Percentiles rank a stretch among this genome's conserved stretches.
Evolutionary conservation across 371 early-diverging fungal genomes (phyloP).

Genomic region (Funneliformis caledonium): DNA sequence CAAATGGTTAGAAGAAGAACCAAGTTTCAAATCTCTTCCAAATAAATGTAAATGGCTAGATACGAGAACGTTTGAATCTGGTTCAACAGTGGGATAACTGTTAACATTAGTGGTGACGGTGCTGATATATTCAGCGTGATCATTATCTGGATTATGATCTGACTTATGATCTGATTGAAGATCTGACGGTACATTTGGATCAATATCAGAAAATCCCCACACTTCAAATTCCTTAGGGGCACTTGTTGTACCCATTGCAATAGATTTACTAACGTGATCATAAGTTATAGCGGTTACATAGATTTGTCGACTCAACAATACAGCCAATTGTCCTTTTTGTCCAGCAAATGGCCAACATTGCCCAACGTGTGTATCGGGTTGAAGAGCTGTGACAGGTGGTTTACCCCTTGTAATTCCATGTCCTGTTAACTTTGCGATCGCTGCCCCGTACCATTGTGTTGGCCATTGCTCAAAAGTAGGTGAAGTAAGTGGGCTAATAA

Average conservation of each 20-base stretch:
- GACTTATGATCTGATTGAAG: neutral
- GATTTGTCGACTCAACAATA: constrained; percentile 6
- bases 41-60: neutral
- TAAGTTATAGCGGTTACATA: constrained; percentile 35
- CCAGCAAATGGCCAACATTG: constrained; percentile 38
- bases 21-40: constrained; percentile 7
- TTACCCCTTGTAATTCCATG: constrained; percentile 23
- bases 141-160: neutral
- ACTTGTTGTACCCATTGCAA: constrained; percentile 20
- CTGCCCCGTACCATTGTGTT: neutral
- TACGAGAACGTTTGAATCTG: neutral
- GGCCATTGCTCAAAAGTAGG: constrained; percentile 23
- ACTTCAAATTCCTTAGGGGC: constrained; percentile 39
- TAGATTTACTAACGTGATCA: constrained; percentile 33
- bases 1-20: constrained; percentile 1
- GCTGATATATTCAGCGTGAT: neutral
- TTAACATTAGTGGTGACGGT: neutral
- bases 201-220: constrained; percentile 20
- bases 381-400: constrained; percentile 29
- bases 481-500: constrained; percentile 16
- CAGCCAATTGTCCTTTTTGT: constrained; percentile 25
- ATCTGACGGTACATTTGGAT: neutral
- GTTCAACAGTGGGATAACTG: neutral
- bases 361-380: constrained; percentile 31
- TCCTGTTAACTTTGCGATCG: neutral